phyloP scores from a whole-genome alignment of 2,329 filamentous ascomycete species.

The Aspergillus sp. region DNA sequence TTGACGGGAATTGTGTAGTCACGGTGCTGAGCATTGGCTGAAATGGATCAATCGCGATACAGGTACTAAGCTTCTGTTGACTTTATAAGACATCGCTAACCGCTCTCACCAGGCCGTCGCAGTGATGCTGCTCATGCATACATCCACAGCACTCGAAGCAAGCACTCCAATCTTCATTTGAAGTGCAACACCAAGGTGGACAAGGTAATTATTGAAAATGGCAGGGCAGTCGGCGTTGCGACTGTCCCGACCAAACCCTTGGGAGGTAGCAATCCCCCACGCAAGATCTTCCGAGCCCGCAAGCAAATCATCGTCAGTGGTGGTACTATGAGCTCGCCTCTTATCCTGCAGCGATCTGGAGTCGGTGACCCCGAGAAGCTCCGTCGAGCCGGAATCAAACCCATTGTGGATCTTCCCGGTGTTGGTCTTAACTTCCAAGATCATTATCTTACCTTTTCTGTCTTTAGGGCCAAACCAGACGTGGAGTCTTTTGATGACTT shows the following conservation, averaged over 20 bases:
- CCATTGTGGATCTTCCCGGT: slow-evolving; percentile 65
- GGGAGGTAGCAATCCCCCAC: slow-evolving; percentile 47
- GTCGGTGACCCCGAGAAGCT: slow-evolving; percentile 71
- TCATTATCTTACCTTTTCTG: slow-evolving; percentile 67
- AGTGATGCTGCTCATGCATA: slow-evolving; percentile 75
- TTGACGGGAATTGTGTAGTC: slow-evolving; percentile 21
- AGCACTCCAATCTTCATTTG: slow-evolving; percentile 66
- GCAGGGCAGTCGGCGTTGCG: slow-evolving; percentile 65
- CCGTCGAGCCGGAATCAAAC: slow-evolving; percentile 62
- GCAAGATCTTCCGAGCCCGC: slow-evolving; percentile 60
- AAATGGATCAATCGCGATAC: slow-evolving; percentile 72
- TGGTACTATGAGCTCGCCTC: slow-evolving; percentile 67
- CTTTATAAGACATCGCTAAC: not conserved
- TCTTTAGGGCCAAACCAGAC: slow-evolving; percentile 68
- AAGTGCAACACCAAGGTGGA: slow-evolving; percentile 73
- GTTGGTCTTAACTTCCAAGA: slow-evolving; percentile 75
- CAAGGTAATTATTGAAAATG: slow-evolving; percentile 69
- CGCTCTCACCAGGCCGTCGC: slow-evolving; percentile 58
- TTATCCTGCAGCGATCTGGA: slow-evolving; percentile 71
- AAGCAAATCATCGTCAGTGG: slow-evolving; percentile 71
- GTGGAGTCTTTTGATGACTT: slow-evolving; percentile 80
- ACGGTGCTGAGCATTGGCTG: slow-evolving; percentile 75
- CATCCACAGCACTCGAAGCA: slow-evolving; percentile 68
- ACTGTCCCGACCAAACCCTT: slow-evolving; percentile 68
- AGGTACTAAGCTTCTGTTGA: slow-evolving; percentile 33